These are phyloP conservation scores for Parathielavia hyrcaniae DNA, from an alignment of 495 filamentous ascomycete genomes.

Conservation along the genomic window DNA sequence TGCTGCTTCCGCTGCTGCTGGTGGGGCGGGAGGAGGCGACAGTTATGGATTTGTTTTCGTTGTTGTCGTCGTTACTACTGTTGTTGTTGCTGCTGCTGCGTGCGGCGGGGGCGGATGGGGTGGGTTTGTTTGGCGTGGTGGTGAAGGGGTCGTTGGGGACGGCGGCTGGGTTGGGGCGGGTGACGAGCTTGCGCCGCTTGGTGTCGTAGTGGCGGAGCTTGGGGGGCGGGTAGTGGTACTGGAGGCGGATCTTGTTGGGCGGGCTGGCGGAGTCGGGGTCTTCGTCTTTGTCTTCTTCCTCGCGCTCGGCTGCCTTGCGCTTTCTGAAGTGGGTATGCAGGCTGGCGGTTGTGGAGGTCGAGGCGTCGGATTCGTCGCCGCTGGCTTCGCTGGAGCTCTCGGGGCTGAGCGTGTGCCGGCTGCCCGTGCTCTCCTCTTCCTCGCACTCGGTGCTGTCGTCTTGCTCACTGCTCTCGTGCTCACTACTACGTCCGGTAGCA, in stretches of 20 bases:
- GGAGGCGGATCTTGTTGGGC: conserved; percentile 23
- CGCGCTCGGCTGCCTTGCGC: conserved; percentile 19
- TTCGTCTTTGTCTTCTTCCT: not conserved
- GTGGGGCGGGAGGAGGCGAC: not conserved
- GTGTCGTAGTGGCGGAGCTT: conserved; percentile 15
- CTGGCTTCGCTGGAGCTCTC: not conserved
- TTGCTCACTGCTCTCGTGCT: conserved; percentile 8
- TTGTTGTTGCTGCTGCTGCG: too few species aligned
- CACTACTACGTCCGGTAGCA: not conserved
- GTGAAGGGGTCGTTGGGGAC: conserved; percentile 10
- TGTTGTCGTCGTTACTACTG: too few species aligned
- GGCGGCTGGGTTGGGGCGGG: conserved; percentile 15
- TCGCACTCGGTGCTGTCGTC: not conserved
- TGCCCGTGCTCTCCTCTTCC: not conserved
- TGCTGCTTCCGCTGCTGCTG: conserved; percentile 10
- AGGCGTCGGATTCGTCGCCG: conserved; percentile 23
- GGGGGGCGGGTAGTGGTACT: conserved; percentile 15
- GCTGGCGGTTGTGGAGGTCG: conserved; percentile 25
- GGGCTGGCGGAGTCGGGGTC: conserved; percentile 3
- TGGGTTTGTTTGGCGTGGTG: not conserved
- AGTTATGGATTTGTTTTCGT: not conserved
- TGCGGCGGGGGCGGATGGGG: not conserved
- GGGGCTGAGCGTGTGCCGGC: not conserved
- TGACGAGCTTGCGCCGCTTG: conserved; percentile 14
- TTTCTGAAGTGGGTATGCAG: conserved; percentile 21